These are phyloP conservation scores for Fraxinus dipetala DNA, from an alignment of 305 asterid species.

Conservation along the genomic window DNA sequence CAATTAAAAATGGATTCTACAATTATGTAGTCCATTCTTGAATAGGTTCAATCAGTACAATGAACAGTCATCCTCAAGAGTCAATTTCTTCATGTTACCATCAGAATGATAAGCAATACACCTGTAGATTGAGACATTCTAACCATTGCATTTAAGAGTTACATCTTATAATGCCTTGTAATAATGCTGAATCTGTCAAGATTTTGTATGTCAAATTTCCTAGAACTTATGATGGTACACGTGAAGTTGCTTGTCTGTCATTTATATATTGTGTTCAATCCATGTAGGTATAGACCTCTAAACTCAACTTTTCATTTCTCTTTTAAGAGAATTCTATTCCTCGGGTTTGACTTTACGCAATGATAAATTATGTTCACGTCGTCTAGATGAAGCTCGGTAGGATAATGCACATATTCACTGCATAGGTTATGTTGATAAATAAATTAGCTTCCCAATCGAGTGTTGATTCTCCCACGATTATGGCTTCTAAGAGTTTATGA, in stretches of 20 bases:
- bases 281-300: background rate
- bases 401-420: too few relatives aligned
- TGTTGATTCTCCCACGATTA: too few relatives aligned
- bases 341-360: background rate
- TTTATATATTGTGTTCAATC: too few relatives aligned
- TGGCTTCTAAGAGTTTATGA: too few relatives aligned
- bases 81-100: background rate
- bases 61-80: background rate
- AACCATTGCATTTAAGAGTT: background rate
- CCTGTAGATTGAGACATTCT: background rate
- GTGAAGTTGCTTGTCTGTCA: background rate
- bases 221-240: background rate
- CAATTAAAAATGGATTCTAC: too few relatives aligned
- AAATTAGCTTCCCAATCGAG: too few relatives aligned
- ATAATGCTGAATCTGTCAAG: background rate
- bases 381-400: too few relatives aligned
- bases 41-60: conserved; percentile 21
- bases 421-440: too few relatives aligned
- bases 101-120: background rate
- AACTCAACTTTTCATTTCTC: background rate
- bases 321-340: background rate
- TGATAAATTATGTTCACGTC: background rate
- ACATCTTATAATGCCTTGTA: background rate
- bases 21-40: too few relatives aligned
- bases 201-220: background rate